Evolutionary conservation across 495 filamentous ascomycete species (phyloP), one percentile per base, ranked within the genome.

Genomic region (Aspergillus homomorphus): DNA sequence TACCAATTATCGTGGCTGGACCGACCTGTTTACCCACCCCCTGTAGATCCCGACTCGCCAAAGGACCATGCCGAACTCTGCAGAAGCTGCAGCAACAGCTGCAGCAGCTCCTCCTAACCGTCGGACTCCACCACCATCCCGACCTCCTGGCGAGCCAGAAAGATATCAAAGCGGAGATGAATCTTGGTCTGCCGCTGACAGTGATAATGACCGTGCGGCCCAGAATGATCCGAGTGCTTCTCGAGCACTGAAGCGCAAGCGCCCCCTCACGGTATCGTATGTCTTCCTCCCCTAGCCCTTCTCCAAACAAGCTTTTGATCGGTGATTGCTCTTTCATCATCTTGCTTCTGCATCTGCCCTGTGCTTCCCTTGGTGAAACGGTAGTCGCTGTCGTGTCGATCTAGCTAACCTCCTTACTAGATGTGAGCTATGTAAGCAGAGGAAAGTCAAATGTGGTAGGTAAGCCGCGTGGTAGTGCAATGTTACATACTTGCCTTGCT

Each of bases 371-470:
- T 22, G 20, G 33, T 41, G 19, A 21, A 53, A 52, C 21, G 58
- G n/a, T 53, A 45, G 45, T 51, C n/a, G 20, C n/a, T 30, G 28
- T 42, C n/a, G 20, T 24, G 6, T 18, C n/a, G 23, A 15, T 51
- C 52, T 49, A 20, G 55, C 56, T 44, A 30, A 28, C 8, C n/a
- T 44, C 16, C 43, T 20, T 22, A 78, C 62, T 23, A 89, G 86
- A 58, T 92, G 90, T 64, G 89, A 92, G 67, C 76, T 89, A 42
- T 92, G 89, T 76, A 94, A 92, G 70, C 85, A 89, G 70, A 80
- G 90, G 66, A 94, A 94, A 75, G 88, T 90, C 48, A 91, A 90
- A 79, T 91, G 87, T 69, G 88, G 76, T 78, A 74, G 49, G 70
- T 61, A 6, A 30, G 24, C 44, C 43, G 14, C 38, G 23, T 41